Conservation (phyloP, 441 rosid genomes). For the Gossypium schwendimanii region DNA sequence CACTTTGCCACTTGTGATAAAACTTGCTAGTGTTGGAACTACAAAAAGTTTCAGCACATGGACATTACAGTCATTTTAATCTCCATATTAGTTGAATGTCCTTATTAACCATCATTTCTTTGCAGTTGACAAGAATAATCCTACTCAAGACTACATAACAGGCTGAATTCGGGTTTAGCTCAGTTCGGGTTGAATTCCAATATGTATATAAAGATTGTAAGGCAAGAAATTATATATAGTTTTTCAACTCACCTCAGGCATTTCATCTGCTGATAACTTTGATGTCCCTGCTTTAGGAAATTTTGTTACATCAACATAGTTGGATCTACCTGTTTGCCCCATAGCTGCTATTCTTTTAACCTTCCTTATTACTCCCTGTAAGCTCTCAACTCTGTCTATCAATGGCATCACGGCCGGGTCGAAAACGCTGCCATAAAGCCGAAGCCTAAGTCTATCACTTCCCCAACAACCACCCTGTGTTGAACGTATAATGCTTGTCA, state of each 20-base stretch:
- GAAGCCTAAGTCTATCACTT: background rate
- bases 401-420: background rate
- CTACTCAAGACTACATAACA: background rate
- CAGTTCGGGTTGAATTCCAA: background rate
- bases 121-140: background rate
- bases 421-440: background rate
- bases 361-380: background rate
- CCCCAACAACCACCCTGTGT: background rate
- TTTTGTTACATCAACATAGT: background rate
- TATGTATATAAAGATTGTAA: background rate
- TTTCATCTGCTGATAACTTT: constrained; percentile 13
- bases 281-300: constrained; percentile 21
- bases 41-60: background rate
- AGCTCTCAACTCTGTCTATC: background rate
- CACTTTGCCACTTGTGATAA: background rate
- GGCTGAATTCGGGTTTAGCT: background rate
- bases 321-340: background rate
- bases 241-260: constrained; percentile 19
- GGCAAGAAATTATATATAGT: background rate
- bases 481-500: background rate
- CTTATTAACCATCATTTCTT: background rate
- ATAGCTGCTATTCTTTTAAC: background rate
- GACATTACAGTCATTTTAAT: constrained; percentile 3
- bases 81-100: background rate
- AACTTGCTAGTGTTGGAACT: background rate